These are phyloP conservation scores for Fraxinus nigra DNA, from an alignment of 305 asterid species.

Conservation along the genomic window DNA sequence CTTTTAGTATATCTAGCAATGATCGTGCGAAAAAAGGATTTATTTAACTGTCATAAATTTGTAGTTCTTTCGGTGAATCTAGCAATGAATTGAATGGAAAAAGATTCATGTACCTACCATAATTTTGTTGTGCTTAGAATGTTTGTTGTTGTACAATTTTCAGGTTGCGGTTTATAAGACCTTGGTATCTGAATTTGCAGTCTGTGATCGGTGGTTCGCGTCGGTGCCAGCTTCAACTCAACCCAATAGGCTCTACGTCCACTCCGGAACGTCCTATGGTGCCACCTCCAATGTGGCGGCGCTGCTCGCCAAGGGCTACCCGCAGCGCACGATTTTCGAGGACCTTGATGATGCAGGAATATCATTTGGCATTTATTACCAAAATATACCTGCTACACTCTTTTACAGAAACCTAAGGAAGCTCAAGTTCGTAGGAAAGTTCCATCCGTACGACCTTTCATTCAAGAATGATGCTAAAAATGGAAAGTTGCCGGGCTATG, in stretches of 20 bases:
- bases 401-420: constrained; percentile 59
- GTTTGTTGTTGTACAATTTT: not conserved
- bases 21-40: not conserved
- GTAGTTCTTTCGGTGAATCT: not conserved
- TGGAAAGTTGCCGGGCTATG: constrained; percentile 63
- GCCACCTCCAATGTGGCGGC: constrained; percentile 68
- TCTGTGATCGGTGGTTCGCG: constrained; percentile 89
- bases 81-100: not conserved
- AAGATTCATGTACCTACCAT: not conserved
- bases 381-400: constrained; percentile 79
- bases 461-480: constrained; percentile 58
- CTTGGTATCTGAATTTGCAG: constrained; percentile 76
- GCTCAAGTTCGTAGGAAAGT: constrained; percentile 51
- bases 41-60: not conserved
- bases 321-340: constrained; percentile 83
- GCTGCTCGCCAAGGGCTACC: constrained; percentile 59
- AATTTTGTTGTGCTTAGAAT: not conserved
- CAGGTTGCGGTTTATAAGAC: constrained; percentile 71
- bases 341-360: constrained; percentile 55
- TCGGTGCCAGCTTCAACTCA: constrained; percentile 89
- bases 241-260: constrained; percentile 88
- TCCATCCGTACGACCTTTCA: constrained; percentile 50
- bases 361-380: constrained; percentile 68
- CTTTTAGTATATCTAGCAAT: not conserved
- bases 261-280: constrained; percentile 89